A percentile compares a stretch with the other conserved stretches of the same genome.
Evolutionary conservation across 2,329 filamentous ascomycete genomes (phyloP).

Genomic region (Paracoccidioides lutzii): DNA sequence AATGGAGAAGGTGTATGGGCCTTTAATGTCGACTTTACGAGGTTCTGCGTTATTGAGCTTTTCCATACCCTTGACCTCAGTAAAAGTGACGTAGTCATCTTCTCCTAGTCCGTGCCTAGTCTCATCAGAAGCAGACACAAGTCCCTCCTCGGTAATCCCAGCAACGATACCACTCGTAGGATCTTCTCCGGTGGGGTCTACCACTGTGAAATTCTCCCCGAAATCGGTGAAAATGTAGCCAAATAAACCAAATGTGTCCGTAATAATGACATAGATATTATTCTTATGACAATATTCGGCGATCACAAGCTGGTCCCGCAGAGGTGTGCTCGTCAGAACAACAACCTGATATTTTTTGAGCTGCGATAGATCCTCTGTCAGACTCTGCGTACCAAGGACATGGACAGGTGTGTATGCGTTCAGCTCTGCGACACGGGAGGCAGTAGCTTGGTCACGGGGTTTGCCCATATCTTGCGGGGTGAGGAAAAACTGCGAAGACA

Average conservation of each 20-base stretch:
- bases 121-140: conserved; percentile 89
- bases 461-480: conserved; percentile 80
- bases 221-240: conserved; percentile 97
- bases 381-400: conserved; percentile 51
- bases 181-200: conserved; percentile 82
- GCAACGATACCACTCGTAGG: conserved; percentile 80
- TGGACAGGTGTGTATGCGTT: conserved; percentile 92
- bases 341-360: conserved; percentile 88
- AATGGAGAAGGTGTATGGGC: conserved; percentile 94
- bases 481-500: conserved; percentile 96
- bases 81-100: conserved; percentile 91
- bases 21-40: conserved; percentile 84
- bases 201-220: conserved; percentile 80
- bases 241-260: conserved; percentile 87
- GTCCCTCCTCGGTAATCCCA: conserved; percentile 72
- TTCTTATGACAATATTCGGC: conserved; percentile 91
- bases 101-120: conserved; percentile 90
- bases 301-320: conserved; percentile 69
- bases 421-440: conserved; percentile 79
- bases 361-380: conserved; percentile 63
- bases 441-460: conserved; percentile 73
- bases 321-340: conserved; percentile 71
- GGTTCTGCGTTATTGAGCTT: conserved; percentile 70
- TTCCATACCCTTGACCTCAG: conserved; percentile 87
- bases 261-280: conserved; percentile 76